Conservation (phyloP, 2,329 filamentous ascomycete species). For the Aspergillus sp. region DNA sequence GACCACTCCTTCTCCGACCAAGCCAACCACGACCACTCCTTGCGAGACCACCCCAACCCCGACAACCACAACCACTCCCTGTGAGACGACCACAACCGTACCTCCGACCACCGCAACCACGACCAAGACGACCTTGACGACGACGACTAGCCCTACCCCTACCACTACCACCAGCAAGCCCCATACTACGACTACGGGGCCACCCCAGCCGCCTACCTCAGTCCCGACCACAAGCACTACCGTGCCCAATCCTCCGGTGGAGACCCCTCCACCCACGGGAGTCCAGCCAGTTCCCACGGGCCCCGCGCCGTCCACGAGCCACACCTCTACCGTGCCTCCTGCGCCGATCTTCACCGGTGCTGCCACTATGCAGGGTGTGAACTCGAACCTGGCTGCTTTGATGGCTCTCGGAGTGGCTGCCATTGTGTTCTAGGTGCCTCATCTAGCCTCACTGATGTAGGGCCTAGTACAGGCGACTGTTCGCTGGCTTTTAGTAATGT, state of each 20-base stretch:
- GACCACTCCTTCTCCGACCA: neutral
- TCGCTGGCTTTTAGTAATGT: neutral
- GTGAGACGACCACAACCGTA: neutral
- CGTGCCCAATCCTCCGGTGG: neutral
- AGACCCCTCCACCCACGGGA: neutral
- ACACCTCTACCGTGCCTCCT: neutral
- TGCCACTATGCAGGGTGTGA: neutral
- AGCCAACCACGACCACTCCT: neutral
- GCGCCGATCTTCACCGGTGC: neutral
- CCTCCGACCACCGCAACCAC: neutral
- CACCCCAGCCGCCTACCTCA: neutral
- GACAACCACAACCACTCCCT: neutral
- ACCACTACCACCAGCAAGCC: neutral
- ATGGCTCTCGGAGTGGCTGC: neutral
- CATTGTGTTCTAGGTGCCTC: neutral
- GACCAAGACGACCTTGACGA: neutral
- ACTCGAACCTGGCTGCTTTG: neutral
- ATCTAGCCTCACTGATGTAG: too few relatives aligned
- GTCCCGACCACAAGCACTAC: neutral
- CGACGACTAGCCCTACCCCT: neutral
- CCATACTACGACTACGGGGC: neutral
- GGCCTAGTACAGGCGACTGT: neutral
- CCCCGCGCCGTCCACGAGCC: neutral
- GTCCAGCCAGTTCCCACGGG: neutral
- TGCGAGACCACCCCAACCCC: too few relatives aligned